Percentiles rank a stretch among this genome's conserved stretches.
phyloP scores from a whole-genome alignment of 208 protist genomes.

The Leishmania gerbilli region DNA sequence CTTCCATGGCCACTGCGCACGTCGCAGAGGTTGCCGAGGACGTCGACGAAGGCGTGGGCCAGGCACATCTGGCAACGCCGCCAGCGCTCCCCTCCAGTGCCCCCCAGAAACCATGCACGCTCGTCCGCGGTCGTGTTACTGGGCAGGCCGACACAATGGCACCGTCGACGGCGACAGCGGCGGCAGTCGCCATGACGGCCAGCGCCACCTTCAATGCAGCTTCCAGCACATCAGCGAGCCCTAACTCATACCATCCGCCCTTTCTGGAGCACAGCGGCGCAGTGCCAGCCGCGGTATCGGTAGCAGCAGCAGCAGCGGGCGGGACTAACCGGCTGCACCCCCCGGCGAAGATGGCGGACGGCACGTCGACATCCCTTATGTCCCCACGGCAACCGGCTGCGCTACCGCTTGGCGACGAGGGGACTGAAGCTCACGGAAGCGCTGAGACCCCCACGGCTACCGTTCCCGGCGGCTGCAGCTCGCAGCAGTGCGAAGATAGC shows the following conservation, averaged over 20 bases:
- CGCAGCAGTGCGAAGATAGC: background rate
- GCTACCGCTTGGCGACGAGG: background rate
- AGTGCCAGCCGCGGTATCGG: background rate
- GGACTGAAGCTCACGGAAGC: background rate
- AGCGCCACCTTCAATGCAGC: background rate
- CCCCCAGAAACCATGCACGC: background rate
- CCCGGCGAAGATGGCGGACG: background rate
- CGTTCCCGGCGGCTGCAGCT: background rate
- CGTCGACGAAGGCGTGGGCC: background rate
- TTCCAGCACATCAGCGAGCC: conserved; percentile 1
- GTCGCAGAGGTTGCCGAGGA: background rate
- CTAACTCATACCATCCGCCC: conserved; percentile 12
- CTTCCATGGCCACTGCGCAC: background rate
- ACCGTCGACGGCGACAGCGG: background rate
- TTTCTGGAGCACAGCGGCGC: conserved; percentile 11
- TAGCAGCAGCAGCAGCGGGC: background rate
- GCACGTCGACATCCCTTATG: conserved; percentile 7
- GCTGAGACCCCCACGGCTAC: background rate
- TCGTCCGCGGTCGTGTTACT: background rate
- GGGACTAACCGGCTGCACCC: too few species aligned
- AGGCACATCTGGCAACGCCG: background rate
- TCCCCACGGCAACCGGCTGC: conserved; percentile 3
- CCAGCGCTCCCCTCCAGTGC: background rate
- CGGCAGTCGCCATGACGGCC: background rate
- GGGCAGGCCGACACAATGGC: background rate